Evolutionary conservation across 192 early-diverging fungal species (phyloP).

Genomic region (Coemansia sp.): DNA sequence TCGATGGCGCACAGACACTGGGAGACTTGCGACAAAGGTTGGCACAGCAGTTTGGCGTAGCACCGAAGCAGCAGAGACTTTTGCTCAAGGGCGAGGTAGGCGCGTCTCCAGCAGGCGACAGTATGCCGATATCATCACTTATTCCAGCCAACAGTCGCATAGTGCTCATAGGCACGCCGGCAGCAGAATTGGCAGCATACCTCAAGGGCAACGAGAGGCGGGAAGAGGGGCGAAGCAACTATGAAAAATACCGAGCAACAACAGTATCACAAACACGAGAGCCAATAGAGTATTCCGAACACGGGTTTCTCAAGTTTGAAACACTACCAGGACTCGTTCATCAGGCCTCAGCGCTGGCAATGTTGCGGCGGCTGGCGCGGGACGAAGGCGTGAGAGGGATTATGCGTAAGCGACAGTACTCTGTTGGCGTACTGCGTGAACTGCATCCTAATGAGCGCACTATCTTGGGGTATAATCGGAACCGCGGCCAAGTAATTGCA

Average conservation of each 20-base stretch:
- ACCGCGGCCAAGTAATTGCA: conserved; percentile 50
- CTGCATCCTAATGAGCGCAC: conserved; percentile 47
- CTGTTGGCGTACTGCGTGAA: conserved; percentile 38
- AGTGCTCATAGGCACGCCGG: conserved; percentile 38
- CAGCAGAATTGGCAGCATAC: conserved; percentile 15
- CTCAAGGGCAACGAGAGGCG: conserved; percentile 15
- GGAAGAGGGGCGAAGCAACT: conserved; percentile 24
- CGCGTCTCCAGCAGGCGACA: not conserved
- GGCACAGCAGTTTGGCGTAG: conserved; percentile 28
- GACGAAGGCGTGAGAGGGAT: conserved; percentile 46
- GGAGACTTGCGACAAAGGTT: conserved; percentile 30
- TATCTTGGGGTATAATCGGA: conserved; percentile 52
- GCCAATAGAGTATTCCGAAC: not conserved
- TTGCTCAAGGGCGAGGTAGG: conserved; percentile 27
- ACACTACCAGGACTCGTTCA: conserved; percentile 15
- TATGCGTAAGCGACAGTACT: conserved; percentile 38
- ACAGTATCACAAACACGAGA: conserved; percentile 8
- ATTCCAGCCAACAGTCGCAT: conserved; percentile 21
- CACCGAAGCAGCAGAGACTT: conserved; percentile 31
- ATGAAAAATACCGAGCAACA: conserved; percentile 21
- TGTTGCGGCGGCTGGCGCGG: conserved; percentile 29
- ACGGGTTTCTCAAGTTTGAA: conserved; percentile 28
- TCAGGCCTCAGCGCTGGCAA: conserved; percentile 17
- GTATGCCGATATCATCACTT: not conserved
- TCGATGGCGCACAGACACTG: conserved; percentile 17